These are phyloP conservation scores for Ceratocystis harringtonii DNA, from an alignment of 2,329 filamentous ascomycete species.

Conservation along the genomic window DNA sequence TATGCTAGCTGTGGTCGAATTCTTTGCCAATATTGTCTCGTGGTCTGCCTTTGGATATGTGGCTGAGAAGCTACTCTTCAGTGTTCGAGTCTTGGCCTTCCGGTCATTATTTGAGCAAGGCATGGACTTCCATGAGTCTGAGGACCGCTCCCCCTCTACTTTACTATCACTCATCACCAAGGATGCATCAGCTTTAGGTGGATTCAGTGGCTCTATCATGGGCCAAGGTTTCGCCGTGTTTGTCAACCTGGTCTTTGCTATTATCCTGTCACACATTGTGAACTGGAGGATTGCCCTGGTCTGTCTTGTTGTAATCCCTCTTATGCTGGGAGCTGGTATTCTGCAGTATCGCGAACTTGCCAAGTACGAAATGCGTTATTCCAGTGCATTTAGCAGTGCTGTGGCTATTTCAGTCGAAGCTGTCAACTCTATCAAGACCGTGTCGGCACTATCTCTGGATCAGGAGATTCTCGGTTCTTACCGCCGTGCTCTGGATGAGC, in stretches of 20 bases:
- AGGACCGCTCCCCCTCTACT: conserved; percentile 43
- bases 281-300: conserved; percentile 66
- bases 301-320: conserved; percentile 50
- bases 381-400: conserved; percentile 48
- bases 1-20: conserved; percentile 33
- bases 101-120: conserved; percentile 51
- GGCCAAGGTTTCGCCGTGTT: conserved; percentile 53
- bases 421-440: conserved; percentile 49
- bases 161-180: conserved; percentile 54
- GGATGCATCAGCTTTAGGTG: conserved; percentile 51
- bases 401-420: conserved; percentile 52
- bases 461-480: conserved; percentile 39
- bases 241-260: conserved; percentile 52
- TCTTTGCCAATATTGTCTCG: conserved; percentile 41
- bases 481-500: conserved; percentile 33
- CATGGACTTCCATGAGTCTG: conserved; percentile 55
- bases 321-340: conserved; percentile 53
- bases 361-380: conserved; percentile 46
- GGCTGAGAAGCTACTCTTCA: conserved; percentile 50
- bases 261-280: conserved; percentile 54
- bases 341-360: conserved; percentile 51
- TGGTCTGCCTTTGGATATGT: conserved; percentile 33
- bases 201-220: conserved; percentile 54
- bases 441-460: conserved; percentile 41
- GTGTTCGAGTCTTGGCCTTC: conserved; percentile 47